Conservation (phyloP, 2,329 filamentous ascomycete genomes). For the Fusarium fracticaudum region DNA sequence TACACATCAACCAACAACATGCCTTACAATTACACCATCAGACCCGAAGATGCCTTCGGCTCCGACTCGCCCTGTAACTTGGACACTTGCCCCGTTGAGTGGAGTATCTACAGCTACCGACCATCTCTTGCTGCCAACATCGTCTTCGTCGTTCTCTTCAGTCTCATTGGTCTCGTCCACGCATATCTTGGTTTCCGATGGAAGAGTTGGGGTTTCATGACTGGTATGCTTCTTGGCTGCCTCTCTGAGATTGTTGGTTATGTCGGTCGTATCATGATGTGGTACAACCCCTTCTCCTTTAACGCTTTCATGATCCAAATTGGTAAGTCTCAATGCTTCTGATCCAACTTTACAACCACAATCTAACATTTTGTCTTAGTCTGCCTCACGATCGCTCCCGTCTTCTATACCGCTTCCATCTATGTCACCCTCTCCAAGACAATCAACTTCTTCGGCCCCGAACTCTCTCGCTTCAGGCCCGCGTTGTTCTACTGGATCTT, state of each 20-base stretch:
- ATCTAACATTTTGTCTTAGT: slow-evolving; percentile 44
- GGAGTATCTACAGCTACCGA: slow-evolving; percentile 63
- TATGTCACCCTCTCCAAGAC: slow-evolving; percentile 67
- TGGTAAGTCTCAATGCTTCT: slow-evolving; percentile 48
- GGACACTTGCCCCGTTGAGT: slow-evolving; percentile 56
- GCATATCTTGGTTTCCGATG: slow-evolving; percentile 56
- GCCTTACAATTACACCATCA: slow-evolving; percentile 33
- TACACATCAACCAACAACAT: slow-evolving; percentile 24
- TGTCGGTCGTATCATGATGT: slow-evolving; percentile 65
- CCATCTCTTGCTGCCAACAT: slow-evolving; percentile 64
- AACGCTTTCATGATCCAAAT: slow-evolving; percentile 73
- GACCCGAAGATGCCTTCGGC: slow-evolving; percentile 52
- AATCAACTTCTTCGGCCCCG: slow-evolving; percentile 52
- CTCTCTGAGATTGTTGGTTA: slow-evolving; percentile 70
- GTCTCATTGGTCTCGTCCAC: slow-evolving; percentile 53
- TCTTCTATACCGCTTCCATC: slow-evolving; percentile 68
- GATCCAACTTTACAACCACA: neutral
- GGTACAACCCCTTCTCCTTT: slow-evolving; percentile 67
- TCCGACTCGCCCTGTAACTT: slow-evolving; percentile 58
- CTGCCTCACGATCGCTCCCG: slow-evolving; percentile 63
- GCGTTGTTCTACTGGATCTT: slow-evolving; percentile 58
- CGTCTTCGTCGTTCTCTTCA: slow-evolving; percentile 61
- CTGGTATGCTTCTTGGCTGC: slow-evolving; percentile 65
- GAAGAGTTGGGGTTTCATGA: slow-evolving; percentile 59
- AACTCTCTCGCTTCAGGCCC: slow-evolving; percentile 56